phyloP scores from a whole-genome alignment of 2,329 filamentous ascomycete species.

The Aureobasidium sp. region DNA sequence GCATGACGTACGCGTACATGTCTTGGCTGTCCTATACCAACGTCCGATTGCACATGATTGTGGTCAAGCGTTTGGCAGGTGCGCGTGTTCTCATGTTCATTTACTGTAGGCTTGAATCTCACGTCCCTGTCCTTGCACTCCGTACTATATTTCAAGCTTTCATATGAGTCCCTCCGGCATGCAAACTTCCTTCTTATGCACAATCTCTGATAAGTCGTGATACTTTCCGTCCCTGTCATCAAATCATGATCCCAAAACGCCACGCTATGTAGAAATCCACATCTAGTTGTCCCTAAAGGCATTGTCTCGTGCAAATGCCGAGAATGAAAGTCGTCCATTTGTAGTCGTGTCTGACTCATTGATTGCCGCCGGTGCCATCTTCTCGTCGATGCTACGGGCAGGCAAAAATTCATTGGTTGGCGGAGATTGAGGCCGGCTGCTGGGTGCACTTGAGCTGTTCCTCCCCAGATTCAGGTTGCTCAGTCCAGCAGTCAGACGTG shows the following conservation, averaged over 20 bases:
- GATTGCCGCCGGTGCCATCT: background rate
- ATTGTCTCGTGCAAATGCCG: slow-evolving; percentile 16
- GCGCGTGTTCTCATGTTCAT: background rate
- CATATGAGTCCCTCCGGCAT: background rate
- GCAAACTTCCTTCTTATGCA: background rate
- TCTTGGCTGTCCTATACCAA: slow-evolving; percentile 8
- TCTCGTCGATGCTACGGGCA: background rate
- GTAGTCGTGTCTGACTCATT: background rate
- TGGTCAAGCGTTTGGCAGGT: background rate
- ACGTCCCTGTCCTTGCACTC: background rate
- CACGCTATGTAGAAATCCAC: slow-evolving; percentile 8
- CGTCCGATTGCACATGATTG: background rate
- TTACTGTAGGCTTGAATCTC: background rate
- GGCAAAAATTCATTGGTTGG: background rate
- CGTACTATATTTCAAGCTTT: background rate
- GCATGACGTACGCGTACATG: slow-evolving; percentile 8
- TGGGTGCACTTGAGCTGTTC: background rate
- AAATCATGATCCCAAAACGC: slow-evolving; percentile 12
- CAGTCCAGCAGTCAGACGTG: slow-evolving; percentile 11
- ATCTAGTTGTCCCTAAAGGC: slow-evolving; percentile 12
- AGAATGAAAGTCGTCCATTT: slow-evolving; percentile 2
- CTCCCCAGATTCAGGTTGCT: slow-evolving; percentile 3
- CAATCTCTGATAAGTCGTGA: background rate
- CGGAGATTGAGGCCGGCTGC: background rate
- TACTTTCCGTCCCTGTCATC: background rate